Evolutionary conservation across 139 green algal genomes (phyloP), one percentile per base, ranked within the genome.

Genomic region (Chlamydomonas applanata): DNA sequence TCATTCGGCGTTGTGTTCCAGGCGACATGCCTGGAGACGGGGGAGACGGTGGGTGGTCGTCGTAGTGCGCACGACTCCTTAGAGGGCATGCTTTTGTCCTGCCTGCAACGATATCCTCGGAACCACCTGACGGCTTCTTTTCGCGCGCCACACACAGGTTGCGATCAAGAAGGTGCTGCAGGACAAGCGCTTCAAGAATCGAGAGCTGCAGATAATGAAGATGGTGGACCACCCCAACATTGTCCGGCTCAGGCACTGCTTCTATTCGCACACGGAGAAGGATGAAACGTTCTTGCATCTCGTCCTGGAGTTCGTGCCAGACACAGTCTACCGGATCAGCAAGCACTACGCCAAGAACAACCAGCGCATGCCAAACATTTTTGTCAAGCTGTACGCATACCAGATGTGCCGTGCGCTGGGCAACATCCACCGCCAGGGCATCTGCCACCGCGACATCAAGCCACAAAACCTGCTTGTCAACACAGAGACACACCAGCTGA

Each of bases 141-240:
- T 53, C 46, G 54, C 19, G 36, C 25, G 40, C 7, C 27, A 25
- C 25, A 16, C 66, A 59, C 84, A 95, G 88, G 92, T 99, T 34
- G 96, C 96, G 9, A 99, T 99, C 72, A 99, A 99, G 86, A 99
- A 99, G 85, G 96, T 99, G 71, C 85, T 99, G 77, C 96, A 99
- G 83, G 96, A 99, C 83, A 97, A 97, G 88, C 88, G 96, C 5
- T 99, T 99, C 89, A 99, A 99, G 85, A 99, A 99, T 86, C 78
- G 96, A 7, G 96, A 99, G 91, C 88, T 99, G 86, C 89, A 96
- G 83, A 99, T 99, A 77, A 99, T 99, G 92, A 91, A 94, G 72
- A 89, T 97, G 74, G 84, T 99, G 76, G 82, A 92, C 52, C 96
- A 99, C 85, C 93, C 94, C 56, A 99, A 98, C 88, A 92, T 99